phyloP scores from a whole-genome alignment of 441 rosid species.

The Populus hybrid region DNA sequence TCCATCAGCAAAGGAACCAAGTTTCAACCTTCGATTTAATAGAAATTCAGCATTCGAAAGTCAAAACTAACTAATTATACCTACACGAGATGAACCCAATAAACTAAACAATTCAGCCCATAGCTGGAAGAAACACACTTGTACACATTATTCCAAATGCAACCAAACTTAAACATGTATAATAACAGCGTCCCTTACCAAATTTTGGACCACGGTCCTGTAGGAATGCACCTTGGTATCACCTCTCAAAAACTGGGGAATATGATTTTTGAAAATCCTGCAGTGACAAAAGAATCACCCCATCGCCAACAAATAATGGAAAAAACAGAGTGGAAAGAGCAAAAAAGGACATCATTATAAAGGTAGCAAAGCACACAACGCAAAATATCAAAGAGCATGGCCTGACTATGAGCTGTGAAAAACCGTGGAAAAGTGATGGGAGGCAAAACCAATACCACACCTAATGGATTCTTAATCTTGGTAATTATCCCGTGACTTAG shows the following conservation, averaged over 20 bases:
- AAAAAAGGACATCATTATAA: too few relatives aligned
- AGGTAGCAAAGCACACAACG: neutral
- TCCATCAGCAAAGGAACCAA: neutral
- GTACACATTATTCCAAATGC: neutral
- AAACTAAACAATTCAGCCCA: neutral
- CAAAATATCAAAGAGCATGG: neutral
- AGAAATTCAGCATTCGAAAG: neutral
- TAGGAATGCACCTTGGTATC: constrained; percentile 47
- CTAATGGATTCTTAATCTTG: neutral
- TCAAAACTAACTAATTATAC: too few relatives aligned
- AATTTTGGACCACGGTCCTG: constrained; percentile 48
- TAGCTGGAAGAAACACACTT: neutral
- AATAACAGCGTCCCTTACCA: constrained; percentile 40
- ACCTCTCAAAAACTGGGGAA: constrained; percentile 57
- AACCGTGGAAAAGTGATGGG: neutral
- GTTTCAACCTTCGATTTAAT: neutral
- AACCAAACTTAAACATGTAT: neutral
- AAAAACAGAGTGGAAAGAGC: too few relatives aligned
- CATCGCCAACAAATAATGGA: neutral
- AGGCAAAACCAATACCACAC: neutral
- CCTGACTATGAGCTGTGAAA: neutral
- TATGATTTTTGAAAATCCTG: constrained; percentile 84
- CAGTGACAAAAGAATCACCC: constrained; percentile 13
- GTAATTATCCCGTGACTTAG: neutral
- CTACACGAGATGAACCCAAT: neutral